A percentile compares a stretch with the other conserved stretches of the same genome.
Conservation (phyloP, 2,329 filamentous ascomycete genomes). For the Neopestalotiopsis rosae region DNA sequence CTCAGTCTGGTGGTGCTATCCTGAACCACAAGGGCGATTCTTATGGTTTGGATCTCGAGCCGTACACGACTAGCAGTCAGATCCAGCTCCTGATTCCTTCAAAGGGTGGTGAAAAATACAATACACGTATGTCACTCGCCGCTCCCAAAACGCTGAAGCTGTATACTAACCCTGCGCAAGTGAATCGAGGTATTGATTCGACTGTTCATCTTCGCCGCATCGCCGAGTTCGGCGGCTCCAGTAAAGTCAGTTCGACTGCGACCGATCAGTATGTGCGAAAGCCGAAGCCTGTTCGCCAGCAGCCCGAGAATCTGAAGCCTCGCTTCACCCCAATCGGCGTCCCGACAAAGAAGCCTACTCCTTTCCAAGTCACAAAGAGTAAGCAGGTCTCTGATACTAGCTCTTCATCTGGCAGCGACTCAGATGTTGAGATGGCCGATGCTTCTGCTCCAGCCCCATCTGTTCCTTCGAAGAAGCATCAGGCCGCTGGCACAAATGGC, state of each 20-base stretch:
- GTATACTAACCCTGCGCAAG: constrained; percentile 36
- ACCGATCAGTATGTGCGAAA: constrained; percentile 49
- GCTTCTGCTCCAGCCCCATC: constrained; percentile 36
- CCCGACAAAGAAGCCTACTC: constrained; percentile 29
- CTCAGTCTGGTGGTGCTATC: constrained; percentile 56
- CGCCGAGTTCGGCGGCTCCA: constrained; percentile 56
- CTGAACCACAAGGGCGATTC: constrained; percentile 68
- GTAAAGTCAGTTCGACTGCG: constrained; percentile 45
- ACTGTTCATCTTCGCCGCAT: constrained; percentile 71
- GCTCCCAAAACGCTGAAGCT: constrained; percentile 19
- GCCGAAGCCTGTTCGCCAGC: constrained; percentile 59
- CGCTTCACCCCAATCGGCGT: constrained; percentile 72
- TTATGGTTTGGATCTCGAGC: constrained; percentile 64
- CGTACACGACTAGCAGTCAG: constrained; percentile 53
- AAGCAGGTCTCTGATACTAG: constrained; percentile 46
- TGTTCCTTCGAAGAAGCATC: constrained; percentile 26
- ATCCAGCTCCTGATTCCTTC: constrained; percentile 68
- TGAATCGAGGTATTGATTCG: constrained; percentile 55
- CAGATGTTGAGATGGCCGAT: constrained; percentile 50
- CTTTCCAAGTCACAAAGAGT: constrained; percentile 23
- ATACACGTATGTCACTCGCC: constrained; percentile 50
- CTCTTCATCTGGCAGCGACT: constrained; percentile 48
- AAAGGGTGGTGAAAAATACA: constrained; percentile 58
- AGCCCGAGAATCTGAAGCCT: constrained; percentile 71
- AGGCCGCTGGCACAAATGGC: not conserved